Evolutionary conservation across 805 yeast genomes (phyloP), one percentile per base, ranked within the genome.

Genomic region (Candida piceae): DNA sequence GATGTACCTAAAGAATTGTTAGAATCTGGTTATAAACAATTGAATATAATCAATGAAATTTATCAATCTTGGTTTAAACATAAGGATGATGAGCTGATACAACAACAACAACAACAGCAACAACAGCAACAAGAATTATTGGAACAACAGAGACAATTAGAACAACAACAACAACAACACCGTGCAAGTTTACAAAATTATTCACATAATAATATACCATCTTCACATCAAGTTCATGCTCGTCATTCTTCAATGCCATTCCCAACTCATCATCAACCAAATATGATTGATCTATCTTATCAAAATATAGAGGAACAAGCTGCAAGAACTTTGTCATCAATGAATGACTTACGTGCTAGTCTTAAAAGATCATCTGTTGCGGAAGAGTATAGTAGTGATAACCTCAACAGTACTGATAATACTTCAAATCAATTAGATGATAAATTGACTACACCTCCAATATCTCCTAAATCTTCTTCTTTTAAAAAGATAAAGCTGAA

Each of bases 301-400:
- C 48, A 41, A 16, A 46, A 43, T 28, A 40, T 53, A 36, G 60
- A 55, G 34, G 56, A 53, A 20, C 58, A 55, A 41, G 60, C 56
- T 2, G 55, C 55, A 3, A 44, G 49, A 29, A 51, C 58, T 1
- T 42, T 55, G n/a, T 49, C 52, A 11, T 47, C 57, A 18, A 45
- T 55, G 53, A 47, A 50, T 26, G 54, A 42, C 24, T 27, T 35
- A 30, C 19, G 44, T 26, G 12, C 39, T 10, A 18, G 11, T 5
- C 23, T 21, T n/a, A 33, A 27, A 21, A 33, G 29, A 25, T 20
- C 18, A 13, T 24, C 34, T 4, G 16, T n/a, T 13, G 7, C 21
- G 4, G 28, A 23, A 11, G 21, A 24, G 8, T 7, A 17, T 9
- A 10, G 21, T n/a, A 16, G n/a, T 16, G 27, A 24, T 6, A n/a